These are phyloP conservation scores for Ophiocordyceps polyrhachis-furcata DNA, from an alignment of 2,329 filamentous ascomycete genomes.

Conservation along the genomic window DNA sequence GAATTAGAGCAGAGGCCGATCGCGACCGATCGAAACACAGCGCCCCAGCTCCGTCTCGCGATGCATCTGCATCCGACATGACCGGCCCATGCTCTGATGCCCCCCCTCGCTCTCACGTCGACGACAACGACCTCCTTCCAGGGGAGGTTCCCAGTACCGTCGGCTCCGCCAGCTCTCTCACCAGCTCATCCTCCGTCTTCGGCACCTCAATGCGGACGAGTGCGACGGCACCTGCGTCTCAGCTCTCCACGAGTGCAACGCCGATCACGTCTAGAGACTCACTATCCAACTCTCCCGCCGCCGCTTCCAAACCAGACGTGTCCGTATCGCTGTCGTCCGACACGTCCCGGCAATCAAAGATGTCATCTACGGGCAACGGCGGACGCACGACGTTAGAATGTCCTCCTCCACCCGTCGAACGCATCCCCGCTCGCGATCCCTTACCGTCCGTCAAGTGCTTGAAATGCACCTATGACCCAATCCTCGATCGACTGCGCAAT, in stretches of 20 bases:
- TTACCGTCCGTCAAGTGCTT: slow-evolving; percentile 32
- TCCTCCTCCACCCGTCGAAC: slow-evolving; percentile 14
- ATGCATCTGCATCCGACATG: slow-evolving; percentile 5
- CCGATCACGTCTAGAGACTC: slow-evolving; percentile 21
- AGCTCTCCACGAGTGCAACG: slow-evolving; percentile 18
- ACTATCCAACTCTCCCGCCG: slow-evolving; percentile 27
- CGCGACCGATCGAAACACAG: slow-evolving; percentile 11
- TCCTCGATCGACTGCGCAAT: slow-evolving; percentile 29
- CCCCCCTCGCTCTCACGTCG: slow-evolving; percentile 24
- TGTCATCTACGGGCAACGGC: slow-evolving; percentile 12
- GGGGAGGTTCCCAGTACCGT: slow-evolving; percentile 53
- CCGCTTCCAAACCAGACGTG: slow-evolving; percentile 33
- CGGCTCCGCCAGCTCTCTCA: slow-evolving; percentile 53
- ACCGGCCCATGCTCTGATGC: slow-evolving; percentile 9
- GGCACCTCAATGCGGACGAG: slow-evolving; percentile 28
- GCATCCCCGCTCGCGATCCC: slow-evolving; percentile 38
- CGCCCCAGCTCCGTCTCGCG: slow-evolving; percentile 7
- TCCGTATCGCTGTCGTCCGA: slow-evolving; percentile 31
- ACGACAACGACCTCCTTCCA: slow-evolving; percentile 38
- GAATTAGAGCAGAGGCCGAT: slow-evolving; percentile 28
- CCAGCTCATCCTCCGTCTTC: slow-evolving; percentile 56
- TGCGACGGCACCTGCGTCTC: slow-evolving; percentile 22
- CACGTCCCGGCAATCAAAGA: slow-evolving; percentile 10
- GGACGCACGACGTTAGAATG: slow-evolving; percentile 15
- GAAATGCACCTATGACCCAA: slow-evolving; percentile 43